A percentile compares a stretch with the other conserved stretches of the same genome.
Conservation (phyloP, 2,329 filamentous ascomycete genomes). For the Aspergillus melleus region DNA sequence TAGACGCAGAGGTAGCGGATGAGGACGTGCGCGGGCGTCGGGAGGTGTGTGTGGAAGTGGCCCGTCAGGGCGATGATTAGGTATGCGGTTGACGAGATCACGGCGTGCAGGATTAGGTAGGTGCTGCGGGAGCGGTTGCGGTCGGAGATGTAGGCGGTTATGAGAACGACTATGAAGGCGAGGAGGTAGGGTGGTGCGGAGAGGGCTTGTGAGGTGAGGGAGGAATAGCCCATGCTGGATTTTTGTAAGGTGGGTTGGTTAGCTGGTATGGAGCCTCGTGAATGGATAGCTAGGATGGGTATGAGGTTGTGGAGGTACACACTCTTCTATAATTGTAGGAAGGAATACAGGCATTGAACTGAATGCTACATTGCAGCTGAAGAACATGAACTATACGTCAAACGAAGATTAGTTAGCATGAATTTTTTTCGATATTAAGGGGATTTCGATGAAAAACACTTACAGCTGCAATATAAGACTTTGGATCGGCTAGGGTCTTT, state of each 20-base stretch:
- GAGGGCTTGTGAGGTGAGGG: conserved; percentile 70
- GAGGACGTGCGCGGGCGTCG: conserved; percentile 33
- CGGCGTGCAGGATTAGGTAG: conserved; percentile 68
- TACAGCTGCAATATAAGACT: conserved; percentile 70
- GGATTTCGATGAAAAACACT: conserved; percentile 21
- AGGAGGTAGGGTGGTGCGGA: conserved; percentile 78
- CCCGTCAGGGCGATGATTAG: conserved; percentile 61
- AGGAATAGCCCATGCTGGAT: conserved; percentile 66
- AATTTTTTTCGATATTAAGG: too few species aligned
- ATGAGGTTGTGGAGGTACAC: conserved; percentile 13
- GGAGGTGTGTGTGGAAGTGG: conserved; percentile 41
- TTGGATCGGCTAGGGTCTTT: conserved; percentile 63
- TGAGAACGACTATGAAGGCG: conserved; percentile 70
- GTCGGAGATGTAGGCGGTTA: conserved; percentile 73
- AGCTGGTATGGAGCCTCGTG: neutral
- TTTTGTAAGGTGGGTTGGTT: neutral
- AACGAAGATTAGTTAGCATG: neutral
- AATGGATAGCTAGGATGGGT: too few species aligned
- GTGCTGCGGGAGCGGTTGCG: conserved; percentile 60
- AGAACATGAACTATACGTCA: conserved; percentile 65
- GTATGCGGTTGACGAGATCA: conserved; percentile 66
- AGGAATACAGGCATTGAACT: conserved; percentile 84
- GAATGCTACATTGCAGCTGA: conserved; percentile 85
- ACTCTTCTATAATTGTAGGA: conserved; percentile 71
- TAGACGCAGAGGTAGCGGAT: conserved; percentile 73